These are phyloP conservation scores for Colletotrichum sp. DNA, from an alignment of 2,329 filamentous ascomycete genomes.

Conservation along the genomic window DNA sequence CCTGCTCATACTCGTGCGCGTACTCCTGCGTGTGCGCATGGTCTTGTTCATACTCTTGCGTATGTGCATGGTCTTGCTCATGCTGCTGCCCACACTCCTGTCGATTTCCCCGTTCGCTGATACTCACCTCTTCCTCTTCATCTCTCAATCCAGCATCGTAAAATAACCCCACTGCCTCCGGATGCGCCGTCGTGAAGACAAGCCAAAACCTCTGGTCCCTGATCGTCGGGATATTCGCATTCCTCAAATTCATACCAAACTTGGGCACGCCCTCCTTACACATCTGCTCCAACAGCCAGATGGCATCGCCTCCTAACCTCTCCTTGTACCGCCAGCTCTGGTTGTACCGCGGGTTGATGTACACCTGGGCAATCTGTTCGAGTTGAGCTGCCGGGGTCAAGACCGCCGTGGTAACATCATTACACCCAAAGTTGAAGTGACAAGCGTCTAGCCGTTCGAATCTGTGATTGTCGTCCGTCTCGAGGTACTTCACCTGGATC, in stretches of 20 bases:
- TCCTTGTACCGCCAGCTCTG: conserved; percentile 12
- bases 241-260: conserved; percentile 22
- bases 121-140: not conserved
- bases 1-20: not conserved
- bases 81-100: not conserved
- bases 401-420: conserved; percentile 20
- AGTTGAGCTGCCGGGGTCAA: conserved; percentile 39
- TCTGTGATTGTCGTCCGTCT: conserved; percentile 16
- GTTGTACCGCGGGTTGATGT: conserved; percentile 25
- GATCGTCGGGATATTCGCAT: conserved; percentile 14
- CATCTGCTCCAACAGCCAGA: conserved; percentile 39
- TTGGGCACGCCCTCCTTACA: conserved; percentile 9
- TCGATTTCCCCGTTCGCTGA: not conserved
- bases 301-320: conserved; percentile 32
- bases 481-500: conserved; percentile 41
- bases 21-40: not conserved
- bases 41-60: not conserved
- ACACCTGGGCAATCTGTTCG: conserved; percentile 37
- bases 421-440: conserved; percentile 13
- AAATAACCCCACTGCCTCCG: conserved; percentile 13
- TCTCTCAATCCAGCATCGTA: conserved; percentile 20
- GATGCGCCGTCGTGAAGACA: conserved; percentile 20
- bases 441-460: conserved; percentile 33
- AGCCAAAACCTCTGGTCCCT: conserved; percentile 24
- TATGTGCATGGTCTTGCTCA: not conserved